Percentiles rank a stretch among this genome's conserved stretches.
Evolutionary conservation across 2,329 filamentous ascomycete species (phyloP).

Genomic region (Drechslerella dactyloides): DNA sequence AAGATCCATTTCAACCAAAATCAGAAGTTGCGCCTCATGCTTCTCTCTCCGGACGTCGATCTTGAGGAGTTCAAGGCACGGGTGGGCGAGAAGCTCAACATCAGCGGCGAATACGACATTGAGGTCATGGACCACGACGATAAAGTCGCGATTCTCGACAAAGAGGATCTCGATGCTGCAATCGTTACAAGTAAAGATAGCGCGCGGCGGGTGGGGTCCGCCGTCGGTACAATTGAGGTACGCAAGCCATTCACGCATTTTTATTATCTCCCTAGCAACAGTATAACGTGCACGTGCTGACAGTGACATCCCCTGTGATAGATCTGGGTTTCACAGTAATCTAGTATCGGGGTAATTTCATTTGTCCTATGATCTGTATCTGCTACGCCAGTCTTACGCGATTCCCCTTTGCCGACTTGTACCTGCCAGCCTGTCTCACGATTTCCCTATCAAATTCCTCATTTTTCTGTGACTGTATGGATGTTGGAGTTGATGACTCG

Average conservation of each 20-base stretch:
- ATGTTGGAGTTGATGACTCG: neutral
- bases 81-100: constrained; percentile 83
- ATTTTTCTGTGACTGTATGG: neutral
- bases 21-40: constrained; percentile 89
- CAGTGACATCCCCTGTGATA: neutral
- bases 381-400: neutral
- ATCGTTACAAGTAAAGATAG: constrained; percentile 71
- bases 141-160: constrained; percentile 96
- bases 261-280: too few species aligned
- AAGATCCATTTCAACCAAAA: constrained; percentile 77
- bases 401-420: constrained; percentile 2
- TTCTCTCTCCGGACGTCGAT: constrained; percentile 74
- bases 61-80: constrained; percentile 79
- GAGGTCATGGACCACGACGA: constrained; percentile 87
- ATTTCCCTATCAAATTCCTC: neutral
- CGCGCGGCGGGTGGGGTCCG: constrained; percentile 74
- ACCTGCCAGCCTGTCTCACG: too few species aligned
- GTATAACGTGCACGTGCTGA: neutral
- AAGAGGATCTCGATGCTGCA: constrained; percentile 92
- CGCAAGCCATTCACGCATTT: constrained; percentile 58
- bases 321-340: constrained; percentile 5
- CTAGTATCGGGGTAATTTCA: neutral
- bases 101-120: constrained; percentile 80
- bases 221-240: constrained; percentile 95
- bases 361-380: neutral